These are phyloP conservation scores for Coemansia asiatica DNA, from an alignment of 192 early-diverging fungal genomes.

Conservation along the genomic window DNA sequence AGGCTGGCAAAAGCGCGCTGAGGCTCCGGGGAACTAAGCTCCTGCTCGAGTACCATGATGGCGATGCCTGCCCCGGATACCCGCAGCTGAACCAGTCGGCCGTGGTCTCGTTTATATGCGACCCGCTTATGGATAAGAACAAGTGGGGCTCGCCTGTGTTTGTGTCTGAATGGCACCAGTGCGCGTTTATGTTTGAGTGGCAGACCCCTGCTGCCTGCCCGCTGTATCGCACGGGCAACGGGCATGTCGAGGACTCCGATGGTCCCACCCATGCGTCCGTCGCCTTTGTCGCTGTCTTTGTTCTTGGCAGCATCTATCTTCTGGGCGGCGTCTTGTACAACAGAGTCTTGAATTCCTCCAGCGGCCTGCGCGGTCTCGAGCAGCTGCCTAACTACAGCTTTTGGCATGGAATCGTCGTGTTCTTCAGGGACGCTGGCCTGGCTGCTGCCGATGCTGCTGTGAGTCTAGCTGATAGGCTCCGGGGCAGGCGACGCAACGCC, in stretches of 20 bases:
- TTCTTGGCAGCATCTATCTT: conserved; percentile 52
- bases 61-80: conserved; percentile 33
- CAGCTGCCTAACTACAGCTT: conserved; percentile 58
- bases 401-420: conserved; percentile 49
- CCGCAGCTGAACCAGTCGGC: conserved; percentile 33
- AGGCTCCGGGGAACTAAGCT: conserved; percentile 40
- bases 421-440: conserved; percentile 15
- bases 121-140: conserved; percentile 14
- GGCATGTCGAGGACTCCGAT: not conserved
- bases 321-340: conserved; percentile 59
- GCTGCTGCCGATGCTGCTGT: conserved; percentile 8
- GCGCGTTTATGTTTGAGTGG: conserved; percentile 59
- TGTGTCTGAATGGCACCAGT: conserved; percentile 46
- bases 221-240: not conserved
- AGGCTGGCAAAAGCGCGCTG: conserved; percentile 14
- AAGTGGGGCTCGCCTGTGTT: conserved; percentile 39
- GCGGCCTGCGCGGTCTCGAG: conserved; percentile 51
- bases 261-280: conserved; percentile 27
- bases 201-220: conserved; percentile 50
- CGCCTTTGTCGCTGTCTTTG: conserved; percentile 42
- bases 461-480: conserved; percentile 9
- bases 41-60: conserved; percentile 43
- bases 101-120: conserved; percentile 50
- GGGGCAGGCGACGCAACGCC: conserved; percentile 24
- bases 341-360: conserved; percentile 53